Base-by-base conservation (phyloP, 495 filamentous ascomycete species). In the Penicillium pulvis region DNA sequence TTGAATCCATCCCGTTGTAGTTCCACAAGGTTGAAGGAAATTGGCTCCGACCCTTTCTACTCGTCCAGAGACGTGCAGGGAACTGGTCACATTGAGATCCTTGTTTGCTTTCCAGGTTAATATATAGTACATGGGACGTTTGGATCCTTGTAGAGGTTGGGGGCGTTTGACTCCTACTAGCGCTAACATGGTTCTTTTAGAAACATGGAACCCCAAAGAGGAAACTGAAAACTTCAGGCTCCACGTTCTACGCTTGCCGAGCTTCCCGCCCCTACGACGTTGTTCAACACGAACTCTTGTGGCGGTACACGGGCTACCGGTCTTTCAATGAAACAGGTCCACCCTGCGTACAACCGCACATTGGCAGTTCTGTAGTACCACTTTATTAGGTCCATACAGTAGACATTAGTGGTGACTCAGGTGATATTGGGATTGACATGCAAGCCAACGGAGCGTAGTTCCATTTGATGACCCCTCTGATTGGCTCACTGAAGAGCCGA, bases 271-370 rank as follows among this genome's bases (percentile, higher is more conserved):
- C 60, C 53, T 60, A 56, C 20, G 20, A 8, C 23, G 41, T 23
- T 52, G 39, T 39, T n/a, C 31, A 59, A 57, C 59, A 59, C 57
- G 59, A 55, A 53, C 52, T 35, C 44, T 51, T 43, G 51, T 55
- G 51, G 30, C 54, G 46, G 51, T 60, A 58, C 58, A 53, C 46
- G 46, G 48, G 43, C 52, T 58, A 33, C 49, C 57, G 30, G 17
- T 51, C 52, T 60, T 50, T 45, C 46, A 60, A 64, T 67, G 66
- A 67, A 69, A 69, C 66, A 60, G 64, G 49, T 57, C 66, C 64
- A 67, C 64, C 53, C 3, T 19, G 20, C 51, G 33, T 53, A 42
- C 26, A 49, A 49, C 26, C 26, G 46, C 46, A 49, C 26, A 10
- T 17, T 30, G 26, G 46, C 16, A 28, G 46, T 47, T 41, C 31